phyloP scores from a whole-genome alignment of 1,139 yeast species.

The Scheffersomyces illinoinensis region DNA sequence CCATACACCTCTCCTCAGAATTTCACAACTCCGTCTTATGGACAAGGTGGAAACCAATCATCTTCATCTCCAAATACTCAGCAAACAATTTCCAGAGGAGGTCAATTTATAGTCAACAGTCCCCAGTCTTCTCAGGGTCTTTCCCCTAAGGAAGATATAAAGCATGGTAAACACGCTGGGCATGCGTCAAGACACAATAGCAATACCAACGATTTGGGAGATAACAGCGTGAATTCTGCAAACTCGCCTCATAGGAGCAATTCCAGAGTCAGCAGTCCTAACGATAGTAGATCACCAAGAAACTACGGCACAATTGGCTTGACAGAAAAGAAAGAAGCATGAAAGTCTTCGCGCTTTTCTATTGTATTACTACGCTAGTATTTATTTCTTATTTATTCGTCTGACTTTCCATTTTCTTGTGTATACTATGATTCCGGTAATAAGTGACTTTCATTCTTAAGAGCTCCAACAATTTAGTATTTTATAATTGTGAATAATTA shows the following conservation, averaged over 20 bases:
- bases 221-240: neutral
- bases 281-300: neutral
- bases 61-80: slow-evolving; percentile 2
- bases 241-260: neutral
- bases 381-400: no score
- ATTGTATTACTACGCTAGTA: neutral
- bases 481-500: neutral
- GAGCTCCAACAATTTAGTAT: neutral
- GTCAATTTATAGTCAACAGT: slow-evolving; percentile 20
- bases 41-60: slow-evolving; percentile 1
- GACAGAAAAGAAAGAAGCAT: neutral
- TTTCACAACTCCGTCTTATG: slow-evolving; percentile 13
- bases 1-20: slow-evolving; percentile 27
- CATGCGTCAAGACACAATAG: neutral
- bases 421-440: neutral
- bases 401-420: neutral
- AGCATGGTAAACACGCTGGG: slow-evolving; percentile 16
- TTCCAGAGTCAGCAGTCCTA: neutral
- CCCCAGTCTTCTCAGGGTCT: slow-evolving; percentile 36
- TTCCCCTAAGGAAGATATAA: slow-evolving; percentile 31
- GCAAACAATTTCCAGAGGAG: slow-evolving; percentile 16
- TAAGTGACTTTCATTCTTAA: neutral
- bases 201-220: neutral
- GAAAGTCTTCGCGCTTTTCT: neutral
- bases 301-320: neutral